A percentile compares a stretch with the other conserved stretches of the same genome.
Evolutionary conservation across 169 alveolate genomes (phyloP).

Genomic region (Miamiensis avidus): DNA sequence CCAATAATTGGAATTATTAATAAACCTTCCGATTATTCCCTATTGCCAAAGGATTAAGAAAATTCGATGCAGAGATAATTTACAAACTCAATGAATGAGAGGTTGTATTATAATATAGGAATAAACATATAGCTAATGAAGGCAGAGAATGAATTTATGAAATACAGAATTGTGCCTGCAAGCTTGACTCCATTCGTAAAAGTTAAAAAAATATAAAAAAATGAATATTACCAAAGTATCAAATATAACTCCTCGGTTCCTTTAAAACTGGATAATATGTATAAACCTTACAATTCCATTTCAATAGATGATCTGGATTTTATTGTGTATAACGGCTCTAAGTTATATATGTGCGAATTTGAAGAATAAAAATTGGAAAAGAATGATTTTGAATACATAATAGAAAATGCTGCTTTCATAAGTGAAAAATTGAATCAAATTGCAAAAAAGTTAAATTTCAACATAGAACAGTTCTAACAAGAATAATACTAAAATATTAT

Average conservation of each 20-base stretch:
- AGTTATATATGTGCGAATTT: not conserved
- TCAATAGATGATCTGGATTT: not conserved
- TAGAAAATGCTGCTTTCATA: not conserved
- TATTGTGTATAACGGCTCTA: not conserved
- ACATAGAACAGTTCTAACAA: not conserved
- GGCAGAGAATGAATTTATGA: not conserved
- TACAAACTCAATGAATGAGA: no score
- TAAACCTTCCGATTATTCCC: not conserved
- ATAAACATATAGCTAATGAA: not conserved
- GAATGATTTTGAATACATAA: not conserved
- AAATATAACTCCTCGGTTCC: not conserved
- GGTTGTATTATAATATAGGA: not conserved
- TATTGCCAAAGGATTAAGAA: not conserved
- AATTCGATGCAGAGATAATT: not conserved
- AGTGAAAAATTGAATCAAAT: no score
- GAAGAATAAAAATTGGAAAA: not conserved
- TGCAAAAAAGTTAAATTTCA: not conserved
- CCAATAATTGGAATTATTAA: no score
- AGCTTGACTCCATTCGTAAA: not conserved
- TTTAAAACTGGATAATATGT: not conserved
- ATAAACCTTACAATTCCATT: not conserved
- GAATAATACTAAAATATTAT: no score
- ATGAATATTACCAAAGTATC: not conserved
- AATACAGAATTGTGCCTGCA: not conserved
- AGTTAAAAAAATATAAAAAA: no score